Evolutionary conservation across 2,329 filamentous ascomycete species (phyloP), one percentile per base, ranked within the genome.

Genomic region (Penicillium glabrum): DNA sequence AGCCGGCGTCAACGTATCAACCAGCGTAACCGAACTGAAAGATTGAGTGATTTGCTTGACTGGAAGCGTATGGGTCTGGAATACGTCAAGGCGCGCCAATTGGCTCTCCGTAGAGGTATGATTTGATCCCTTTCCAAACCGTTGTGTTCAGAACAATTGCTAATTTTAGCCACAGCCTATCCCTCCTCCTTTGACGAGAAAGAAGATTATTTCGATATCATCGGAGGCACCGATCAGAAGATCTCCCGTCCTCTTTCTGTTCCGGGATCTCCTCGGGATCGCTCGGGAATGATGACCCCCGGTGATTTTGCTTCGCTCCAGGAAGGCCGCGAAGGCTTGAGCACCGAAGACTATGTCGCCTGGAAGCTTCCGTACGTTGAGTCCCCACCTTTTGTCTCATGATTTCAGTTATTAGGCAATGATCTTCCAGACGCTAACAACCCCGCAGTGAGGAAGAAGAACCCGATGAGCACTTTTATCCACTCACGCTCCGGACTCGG

Each of bases 41-140:
- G 95, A 47, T 80, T 99, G 53, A 96, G 92, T 70, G 95, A 99
- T 73, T 82, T 99, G 58, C 83, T 99, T 41, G 95, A 99, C 78
- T 99, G 95, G 95, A 98, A 98, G 84, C 86, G 95, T 49, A 99
- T 99, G 95, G 95, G 95, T 23, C 89, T 98, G 88, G 95, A 99
- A 78, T 99, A 99, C 72, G 91, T 97, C 78, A 99, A 98, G 82
- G 95, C 95, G 33, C 86, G 95, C 48, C 95, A 98, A 75, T 78
- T 99, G 69, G 95, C 95, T 24, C 81, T 99, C 61, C 84, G 95
- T 68, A 86, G 95, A 75, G 77, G 79, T 79, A 70, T 59, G 61
- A 44, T 39, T 21, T 26, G 24, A 11, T 24, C 7, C 29, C 26
- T n/a, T 41, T 24, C 13, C 14, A 7, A 39, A 10, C 19, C 7